Evolutionary conservation across 768 basidiomycete genomes (phyloP), one percentile per base, ranked within the genome.

Genomic region (Hirschioporus abietinus): DNA sequence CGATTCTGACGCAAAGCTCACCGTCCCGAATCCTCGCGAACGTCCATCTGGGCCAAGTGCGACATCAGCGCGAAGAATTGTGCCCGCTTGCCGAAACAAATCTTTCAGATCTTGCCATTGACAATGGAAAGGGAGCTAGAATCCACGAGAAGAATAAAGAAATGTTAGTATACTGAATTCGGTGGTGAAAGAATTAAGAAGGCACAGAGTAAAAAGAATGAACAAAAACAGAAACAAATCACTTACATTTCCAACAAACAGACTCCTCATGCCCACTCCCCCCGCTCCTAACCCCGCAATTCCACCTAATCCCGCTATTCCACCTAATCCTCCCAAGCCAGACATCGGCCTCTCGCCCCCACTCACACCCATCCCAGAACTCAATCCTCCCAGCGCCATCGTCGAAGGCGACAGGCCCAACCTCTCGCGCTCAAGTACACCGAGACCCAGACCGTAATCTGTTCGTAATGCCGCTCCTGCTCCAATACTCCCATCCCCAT

Each of bases 101-200:
- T 98, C 96, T 77, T 99, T 98, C 59, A 99, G 83, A 74, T 99
- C 96, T 77, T 98, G 96, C 96, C 96, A 99, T 78, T 95, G 94
- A 71, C 90, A 91, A 71, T 95, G 94, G 77, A 95, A 95, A 0
- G 94, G 94, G 18, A 96, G 85, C 93, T 95, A 67, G 17, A 61
- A 63, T 52, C 15, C 42, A 52, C 20, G 12, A 15, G 12, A 52
- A 52, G 20, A 52, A 7, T 15, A 7, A 36, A 36, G 15, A 36
- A 36, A 36, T 15, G 15, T 7, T 36, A 36, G 35, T 36, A 7
- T 36, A 15, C 7, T 7, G 15, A 15, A 36, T 7, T 7, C 35
- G 35, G 15, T 7, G 35, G 7, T 36, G 35, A n/a, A n/a, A n/a
- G n/a, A n/a, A n/a, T n/a, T n/a, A n/a, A n/a, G n/a, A n/a, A n/a